These are phyloP conservation scores for Cercis canadensis DNA, from an alignment of 306 rosid genomes.

Conservation along the genomic window DNA sequence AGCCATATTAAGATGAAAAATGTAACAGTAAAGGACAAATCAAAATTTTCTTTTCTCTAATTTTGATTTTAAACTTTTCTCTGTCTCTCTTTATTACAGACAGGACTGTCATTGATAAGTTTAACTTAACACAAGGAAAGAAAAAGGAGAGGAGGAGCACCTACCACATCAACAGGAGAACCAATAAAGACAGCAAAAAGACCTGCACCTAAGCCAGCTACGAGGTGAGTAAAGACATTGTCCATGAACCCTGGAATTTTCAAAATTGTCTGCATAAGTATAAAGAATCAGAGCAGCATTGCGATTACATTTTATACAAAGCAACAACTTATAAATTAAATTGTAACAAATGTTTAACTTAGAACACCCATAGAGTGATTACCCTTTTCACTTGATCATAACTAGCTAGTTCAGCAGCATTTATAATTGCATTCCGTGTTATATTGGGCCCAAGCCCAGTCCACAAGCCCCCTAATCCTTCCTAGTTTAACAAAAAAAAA, in stretches of 20 bases:
- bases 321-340: slow-evolving; percentile 13
- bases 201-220: slow-evolving; percentile 98
- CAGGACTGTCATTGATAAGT: slow-evolving; percentile 13
- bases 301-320: slow-evolving; percentile 43
- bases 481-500: slow-evolving; percentile 52
- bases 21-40: background rate
- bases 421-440: slow-evolving; percentile 86
- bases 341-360: slow-evolving; percentile 28
- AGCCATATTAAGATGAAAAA: background rate
- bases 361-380: slow-evolving; percentile 33
- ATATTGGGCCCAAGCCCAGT: slow-evolving; percentile 95
- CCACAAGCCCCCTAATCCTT: slow-evolving; percentile 91
- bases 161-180: slow-evolving; percentile 99
- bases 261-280: slow-evolving; percentile 98
- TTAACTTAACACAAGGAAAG: slow-evolving; percentile 5
- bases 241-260: slow-evolving; percentile 99
- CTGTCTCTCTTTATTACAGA: slow-evolving; percentile 22
- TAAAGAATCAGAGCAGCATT: slow-evolving; percentile 70
- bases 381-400: slow-evolving; percentile 96
- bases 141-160: slow-evolving; percentile 21
- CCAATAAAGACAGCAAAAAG: slow-evolving; percentile 93
- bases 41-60: background rate
- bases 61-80: background rate
- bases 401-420: slow-evolving; percentile 98
- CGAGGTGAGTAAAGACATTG: slow-evolving; percentile 82